Evolutionary conservation across 179 eudicot species (phyloP).

Genomic region (Beta macrorhiza): DNA sequence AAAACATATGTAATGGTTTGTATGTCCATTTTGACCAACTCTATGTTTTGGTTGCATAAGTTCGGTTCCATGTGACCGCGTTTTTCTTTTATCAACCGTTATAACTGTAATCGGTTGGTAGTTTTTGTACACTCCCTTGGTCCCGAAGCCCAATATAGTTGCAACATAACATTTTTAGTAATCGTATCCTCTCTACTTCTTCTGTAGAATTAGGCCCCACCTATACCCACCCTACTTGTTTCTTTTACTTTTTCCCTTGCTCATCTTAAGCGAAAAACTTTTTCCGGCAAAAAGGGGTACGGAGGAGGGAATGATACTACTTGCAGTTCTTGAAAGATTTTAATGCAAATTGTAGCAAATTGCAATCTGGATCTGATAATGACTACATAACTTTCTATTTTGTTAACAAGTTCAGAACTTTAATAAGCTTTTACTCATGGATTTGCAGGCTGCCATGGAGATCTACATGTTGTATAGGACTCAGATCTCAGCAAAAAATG

Average conservation of each 20-base stretch:
- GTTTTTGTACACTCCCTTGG: no score
- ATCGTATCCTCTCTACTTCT: no score
- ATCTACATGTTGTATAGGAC: slow-evolving; percentile 64
- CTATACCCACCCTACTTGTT: no score
- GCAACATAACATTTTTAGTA: no score
- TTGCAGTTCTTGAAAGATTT: neutral
- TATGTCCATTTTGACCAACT: neutral
- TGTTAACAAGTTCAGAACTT: no score
- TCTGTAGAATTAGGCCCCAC: no score
- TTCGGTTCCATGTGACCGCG: neutral
- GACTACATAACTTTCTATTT: neutral
- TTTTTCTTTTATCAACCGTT: neutral
- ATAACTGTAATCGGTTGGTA: neutral
- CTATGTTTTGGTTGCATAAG: neutral
- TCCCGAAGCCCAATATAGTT: no score
- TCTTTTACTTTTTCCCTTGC: no score
- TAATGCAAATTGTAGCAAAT: neutral
- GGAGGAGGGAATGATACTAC: no score
- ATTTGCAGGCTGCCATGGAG: slow-evolving; percentile 81
- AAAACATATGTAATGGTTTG: neutral
- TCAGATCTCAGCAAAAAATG: slow-evolving; percentile 56
- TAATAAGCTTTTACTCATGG: neutral
- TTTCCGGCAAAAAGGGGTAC: no score
- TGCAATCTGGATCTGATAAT: neutral
- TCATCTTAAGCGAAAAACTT: no score